Evolutionary conservation across 306 rosid species (phyloP).

Genomic region (Castanea sativa): DNA sequence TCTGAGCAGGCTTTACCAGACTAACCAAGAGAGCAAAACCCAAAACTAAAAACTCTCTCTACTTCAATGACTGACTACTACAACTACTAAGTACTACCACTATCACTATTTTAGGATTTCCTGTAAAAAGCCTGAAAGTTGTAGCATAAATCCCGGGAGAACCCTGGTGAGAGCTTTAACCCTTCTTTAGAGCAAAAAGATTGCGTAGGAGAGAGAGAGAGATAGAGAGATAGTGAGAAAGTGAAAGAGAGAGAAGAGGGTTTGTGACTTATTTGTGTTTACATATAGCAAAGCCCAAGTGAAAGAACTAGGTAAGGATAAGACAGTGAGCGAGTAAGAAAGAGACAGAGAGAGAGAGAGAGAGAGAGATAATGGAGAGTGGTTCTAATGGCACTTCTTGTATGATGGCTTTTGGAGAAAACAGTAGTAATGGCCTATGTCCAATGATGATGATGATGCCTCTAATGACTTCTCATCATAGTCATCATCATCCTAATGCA

Average conservation of each 20-base stretch:
- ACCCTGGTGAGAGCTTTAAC: constrained; percentile 1
- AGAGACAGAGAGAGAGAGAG: background rate
- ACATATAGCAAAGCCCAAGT: background rate
- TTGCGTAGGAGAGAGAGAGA: background rate
- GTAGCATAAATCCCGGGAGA: constrained; percentile 92
- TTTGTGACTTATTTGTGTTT: background rate
- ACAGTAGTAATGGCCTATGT: constrained; percentile 53
- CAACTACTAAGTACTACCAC: constrained; percentile 27
- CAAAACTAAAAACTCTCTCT: background rate
- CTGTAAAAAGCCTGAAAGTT: constrained; percentile 65
- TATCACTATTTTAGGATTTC: constrained; percentile 50
- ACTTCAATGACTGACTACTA: constrained; percentile 22
- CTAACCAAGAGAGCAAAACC: constrained; percentile 24
- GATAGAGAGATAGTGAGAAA: background rate
- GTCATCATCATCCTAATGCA: constrained; percentile 35
- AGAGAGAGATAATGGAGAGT: constrained; percentile 49
- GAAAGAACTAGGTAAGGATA: background rate
- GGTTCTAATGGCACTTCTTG: constrained; percentile 41
- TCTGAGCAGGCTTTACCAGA: constrained; percentile 43
- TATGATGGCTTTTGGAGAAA: constrained; percentile 70
- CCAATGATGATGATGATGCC: constrained; percentile 82
- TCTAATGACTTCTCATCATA: constrained; percentile 52
- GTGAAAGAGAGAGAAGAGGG: background rate
- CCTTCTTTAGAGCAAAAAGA: background rate
- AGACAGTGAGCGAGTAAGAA: constrained; percentile 2